phyloP scores from a whole-genome alignment of 2,329 filamentous ascomycete genomes.

The Penicillium sp. region DNA sequence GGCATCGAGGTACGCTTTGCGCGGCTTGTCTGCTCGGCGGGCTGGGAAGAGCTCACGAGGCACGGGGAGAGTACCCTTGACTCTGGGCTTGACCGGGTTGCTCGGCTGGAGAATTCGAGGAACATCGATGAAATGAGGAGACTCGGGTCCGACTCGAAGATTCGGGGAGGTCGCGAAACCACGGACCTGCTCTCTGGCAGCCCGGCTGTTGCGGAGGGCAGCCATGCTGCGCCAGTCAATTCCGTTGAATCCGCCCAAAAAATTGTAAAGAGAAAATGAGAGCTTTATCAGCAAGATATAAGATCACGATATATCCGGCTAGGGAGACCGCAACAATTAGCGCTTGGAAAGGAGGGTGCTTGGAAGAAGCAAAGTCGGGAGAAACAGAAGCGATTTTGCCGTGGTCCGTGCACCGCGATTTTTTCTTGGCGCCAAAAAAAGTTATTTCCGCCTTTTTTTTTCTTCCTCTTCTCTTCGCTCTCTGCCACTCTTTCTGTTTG shows the following conservation, averaged over 20 bases:
- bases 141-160: conserved; percentile 64
- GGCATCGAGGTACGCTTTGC: conserved; percentile 59
- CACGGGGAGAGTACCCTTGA: conserved; percentile 79
- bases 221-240: conserved; percentile 31
- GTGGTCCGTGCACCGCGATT: conserved; percentile 37
- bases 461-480: conserved; percentile 33
- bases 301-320: conserved; percentile 4
- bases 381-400: conserved; percentile 40
- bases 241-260: background rate
- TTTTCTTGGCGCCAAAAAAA: conserved; percentile 40
- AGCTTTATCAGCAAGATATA: background rate
- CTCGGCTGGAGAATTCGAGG: conserved; percentile 73
- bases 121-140: conserved; percentile 81
- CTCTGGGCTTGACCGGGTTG: conserved; percentile 45
- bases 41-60: conserved; percentile 76
- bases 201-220: conserved; percentile 37
- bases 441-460: conserved; percentile 27
- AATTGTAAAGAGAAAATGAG: background rate
- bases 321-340: conserved; percentile 1
- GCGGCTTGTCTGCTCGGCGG: conserved; percentile 61
- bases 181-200: conserved; percentile 40
- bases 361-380: conserved; percentile 26
- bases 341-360: conserved; percentile 16
- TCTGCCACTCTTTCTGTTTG: conserved; percentile 31
- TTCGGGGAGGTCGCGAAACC: conserved; percentile 39